Evolutionary conservation across 345 rosid species (phyloP), one percentile per base, ranked within the genome.

Genomic region (Linum tenue): DNA sequence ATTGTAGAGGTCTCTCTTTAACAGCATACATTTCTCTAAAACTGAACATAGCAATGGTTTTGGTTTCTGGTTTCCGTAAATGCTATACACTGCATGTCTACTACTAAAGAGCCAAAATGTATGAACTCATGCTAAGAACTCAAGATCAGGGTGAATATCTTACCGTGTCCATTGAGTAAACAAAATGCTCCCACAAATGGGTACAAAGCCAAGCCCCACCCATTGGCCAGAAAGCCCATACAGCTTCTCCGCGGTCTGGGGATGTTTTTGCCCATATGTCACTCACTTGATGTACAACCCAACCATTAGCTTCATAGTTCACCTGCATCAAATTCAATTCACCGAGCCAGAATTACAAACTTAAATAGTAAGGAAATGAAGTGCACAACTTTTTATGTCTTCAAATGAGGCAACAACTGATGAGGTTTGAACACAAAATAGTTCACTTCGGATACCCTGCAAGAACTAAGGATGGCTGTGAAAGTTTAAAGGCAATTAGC

Each of bases 151-250:
- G 35, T 57, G 60, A 5, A 57, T 5, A 66, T 44, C 85, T 68
- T 73, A 94, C 99, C 74, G 80, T 81, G 81, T 94, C 96, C 85
- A 81, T 56, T 5, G 96, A 85, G 75, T 84, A 94, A 36, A 73
- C 65, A 70, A 88, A 94, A 70, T 94, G 96, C 79, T 90, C 99
- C 99, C 99, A 90, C 17, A 86, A 80, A 79, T 88, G 99, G 35
- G 92, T 86, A 69, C 92, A 90, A 63, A 94, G 94, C 97, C 99
- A 94, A 37, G 97, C 88, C 64, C 99, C 99, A 55, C 99, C 99
- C 97, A 94, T 94, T 22, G 95, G 97, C 99, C 99, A 94, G 36
- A 94, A 64, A 15, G 91, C 90, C 91, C 90, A 94, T 44, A 75
- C 76, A 65, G 82, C 96, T 11, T 85, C 64, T 57, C 99, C 96